phyloP scores from a whole-genome alignment of 352 stramenopile species.

The Phytophthora sojae region DNA sequence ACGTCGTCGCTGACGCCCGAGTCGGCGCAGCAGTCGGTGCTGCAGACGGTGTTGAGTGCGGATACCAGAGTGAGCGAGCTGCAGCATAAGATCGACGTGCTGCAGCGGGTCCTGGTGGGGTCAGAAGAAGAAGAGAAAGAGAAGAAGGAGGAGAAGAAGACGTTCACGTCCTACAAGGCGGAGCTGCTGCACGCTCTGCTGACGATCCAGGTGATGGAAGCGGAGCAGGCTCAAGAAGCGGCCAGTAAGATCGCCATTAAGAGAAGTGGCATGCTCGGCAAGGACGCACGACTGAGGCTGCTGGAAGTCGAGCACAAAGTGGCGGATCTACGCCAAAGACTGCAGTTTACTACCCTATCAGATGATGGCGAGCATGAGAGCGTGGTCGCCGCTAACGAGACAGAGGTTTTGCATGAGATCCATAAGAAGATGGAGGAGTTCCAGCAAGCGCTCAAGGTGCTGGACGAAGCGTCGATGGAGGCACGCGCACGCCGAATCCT shows the following conservation, averaged over 20 bases:
- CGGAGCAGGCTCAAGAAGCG: constrained; percentile 38
- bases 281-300: constrained; percentile 57
- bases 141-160: background rate
- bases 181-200: constrained; percentile 47
- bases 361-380: constrained; percentile 32
- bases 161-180: constrained; percentile 46
- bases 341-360: constrained; percentile 39
- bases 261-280: constrained; percentile 57
- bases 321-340: constrained; percentile 32
- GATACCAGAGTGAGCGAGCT: constrained; percentile 51
- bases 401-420: constrained; percentile 46
- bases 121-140: background rate
- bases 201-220: constrained; percentile 48
- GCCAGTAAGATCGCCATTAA: constrained; percentile 66
- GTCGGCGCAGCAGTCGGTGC: constrained; percentile 38
- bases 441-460: constrained; percentile 51
- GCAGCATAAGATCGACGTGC: constrained; percentile 44
- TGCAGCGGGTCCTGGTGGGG: constrained; percentile 43
- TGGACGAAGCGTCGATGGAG: constrained; percentile 67
- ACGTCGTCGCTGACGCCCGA: constrained; percentile 44
- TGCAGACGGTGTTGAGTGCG: constrained; percentile 56
- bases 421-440: constrained; percentile 53
- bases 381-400: constrained; percentile 37
- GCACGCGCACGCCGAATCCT: constrained; percentile 56
- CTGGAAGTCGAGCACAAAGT: constrained; percentile 51